These are phyloP conservation scores for Ustilago vetiveriae DNA, from an alignment of 1,284 basidiomycete genomes.

Conservation along the genomic window DNA sequence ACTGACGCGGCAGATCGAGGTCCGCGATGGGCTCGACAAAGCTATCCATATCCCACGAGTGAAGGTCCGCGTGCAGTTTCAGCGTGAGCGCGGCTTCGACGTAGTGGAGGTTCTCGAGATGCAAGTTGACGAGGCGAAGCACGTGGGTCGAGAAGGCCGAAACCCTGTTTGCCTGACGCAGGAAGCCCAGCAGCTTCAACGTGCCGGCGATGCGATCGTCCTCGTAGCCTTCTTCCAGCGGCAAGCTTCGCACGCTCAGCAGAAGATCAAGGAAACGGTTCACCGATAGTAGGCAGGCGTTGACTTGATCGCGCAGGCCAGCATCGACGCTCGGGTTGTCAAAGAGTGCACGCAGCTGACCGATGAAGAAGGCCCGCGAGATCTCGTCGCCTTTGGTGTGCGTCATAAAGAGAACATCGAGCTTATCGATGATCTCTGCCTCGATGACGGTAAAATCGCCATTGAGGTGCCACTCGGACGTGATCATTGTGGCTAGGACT, in stretches of 20 bases:
- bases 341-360: constrained; percentile 87
- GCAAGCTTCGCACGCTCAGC: constrained; percentile 85
- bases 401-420: constrained; percentile 90
- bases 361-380: constrained; percentile 88
- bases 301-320: constrained; percentile 79
- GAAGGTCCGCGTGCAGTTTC: constrained; percentile 85
- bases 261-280: constrained; percentile 94
- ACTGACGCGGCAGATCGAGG: constrained; percentile 87
- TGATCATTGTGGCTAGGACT: constrained; percentile 94
- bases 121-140: constrained; percentile 68
- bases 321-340: constrained; percentile 83
- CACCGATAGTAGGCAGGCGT: constrained; percentile 85
- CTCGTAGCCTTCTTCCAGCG: constrained; percentile 61
- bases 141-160: constrained; percentile 62
- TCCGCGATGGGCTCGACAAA: constrained; percentile 74
- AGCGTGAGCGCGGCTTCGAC: constrained; percentile 91
- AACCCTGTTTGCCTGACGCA: constrained; percentile 61
- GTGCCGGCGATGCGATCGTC: constrained; percentile 95
- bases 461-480: constrained; percentile 75
- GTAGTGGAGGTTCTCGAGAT: constrained; percentile 85
- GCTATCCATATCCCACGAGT: constrained; percentile 80
- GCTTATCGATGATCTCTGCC: constrained; percentile 90
- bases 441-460: constrained; percentile 72
- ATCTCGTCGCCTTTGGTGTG: constrained; percentile 89
- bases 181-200: constrained; percentile 71